Percentiles rank a stretch among this genome's conserved stretches.
phyloP scores from a whole-genome alignment of 2,329 filamentous ascomycete genomes.

The Stenocarpella maydis region DNA sequence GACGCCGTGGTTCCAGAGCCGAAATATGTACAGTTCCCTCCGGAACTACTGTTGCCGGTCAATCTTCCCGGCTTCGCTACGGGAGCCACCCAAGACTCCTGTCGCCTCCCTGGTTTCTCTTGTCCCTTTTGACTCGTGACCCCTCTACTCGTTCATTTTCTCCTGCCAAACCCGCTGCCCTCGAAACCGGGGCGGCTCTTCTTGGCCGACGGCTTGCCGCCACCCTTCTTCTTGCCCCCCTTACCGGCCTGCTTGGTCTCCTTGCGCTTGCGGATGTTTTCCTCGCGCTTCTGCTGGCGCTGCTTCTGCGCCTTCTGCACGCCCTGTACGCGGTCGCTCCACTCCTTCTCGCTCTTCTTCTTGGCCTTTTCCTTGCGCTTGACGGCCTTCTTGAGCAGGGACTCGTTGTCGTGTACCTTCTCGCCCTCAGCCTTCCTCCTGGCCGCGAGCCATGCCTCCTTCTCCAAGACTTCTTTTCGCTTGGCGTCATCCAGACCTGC shows the following conservation, averaged over 20 bases:
- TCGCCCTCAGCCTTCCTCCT: conserved; percentile 90
- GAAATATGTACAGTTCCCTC: conserved; percentile 24
- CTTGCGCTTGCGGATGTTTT: conserved; percentile 76
- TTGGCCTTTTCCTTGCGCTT: conserved; percentile 92
- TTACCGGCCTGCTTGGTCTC: conserved; percentile 74
- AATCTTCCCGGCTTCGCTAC: neutral
- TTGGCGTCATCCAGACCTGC: conserved; percentile 79
- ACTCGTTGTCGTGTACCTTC: conserved; percentile 86
- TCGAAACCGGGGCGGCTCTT: conserved; percentile 74
- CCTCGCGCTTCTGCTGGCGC: conserved; percentile 82
- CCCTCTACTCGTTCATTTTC: conserved; percentile 48
- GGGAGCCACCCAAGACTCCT: neutral
- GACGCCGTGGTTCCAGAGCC: conserved; percentile 24
- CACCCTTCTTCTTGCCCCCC: conserved; percentile 63
- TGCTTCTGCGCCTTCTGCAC: conserved; percentile 80
- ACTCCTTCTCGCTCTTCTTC: conserved; percentile 91
- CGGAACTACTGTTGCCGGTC: neutral
- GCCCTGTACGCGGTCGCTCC: conserved; percentile 76
- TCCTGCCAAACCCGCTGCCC: conserved; percentile 64
- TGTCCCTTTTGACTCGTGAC: neutral
- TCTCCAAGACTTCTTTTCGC: conserved; percentile 86
- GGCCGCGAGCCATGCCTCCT: conserved; percentile 92
- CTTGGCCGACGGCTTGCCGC: conserved; percentile 60
- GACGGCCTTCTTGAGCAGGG: conserved; percentile 88
- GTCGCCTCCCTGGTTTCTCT: neutral